Evolutionary conservation across 805 yeast genomes (phyloP), one percentile per base, ranked within the genome.

Genomic region (Hemisphaericaspora nanyangensis): DNA sequence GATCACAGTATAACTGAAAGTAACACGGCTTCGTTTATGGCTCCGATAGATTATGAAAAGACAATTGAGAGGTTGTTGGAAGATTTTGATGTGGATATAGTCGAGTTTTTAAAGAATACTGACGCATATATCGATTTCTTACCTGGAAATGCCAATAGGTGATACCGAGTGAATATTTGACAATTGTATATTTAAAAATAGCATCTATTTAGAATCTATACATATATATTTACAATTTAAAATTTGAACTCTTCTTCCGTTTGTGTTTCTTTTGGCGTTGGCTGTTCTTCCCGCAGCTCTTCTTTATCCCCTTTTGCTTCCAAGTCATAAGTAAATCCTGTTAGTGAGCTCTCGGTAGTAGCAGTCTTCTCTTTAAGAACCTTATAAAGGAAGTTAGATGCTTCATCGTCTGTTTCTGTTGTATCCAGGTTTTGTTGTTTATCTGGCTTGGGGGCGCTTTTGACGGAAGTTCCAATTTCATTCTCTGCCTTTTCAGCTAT

Each of bases 401-500:
- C 38, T 13, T 46, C 37, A 12, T 37, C 42, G 10, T 18, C 34
- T 6, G 32, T 20, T 4, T 26, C 31, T 17, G 13, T 15, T 12
- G 22, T 8, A 10, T 13, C 39, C 33, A 16, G 48, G 45, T 20
- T 44, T 30, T 32, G 51, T 54, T 10, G 43, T 15, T 16, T 5
- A 3, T 17, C 8, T 17, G 19, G 33, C 17, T 31, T 31, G 1
- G 42, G 34, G 11, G 75, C 80, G 12, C 65, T 69, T 32, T 77
- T 85, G n/a, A n/a, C n/a, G n/a, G n/a, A n/a, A n/a, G n/a, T n/a
- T n/a, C n/a, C n/a, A n/a, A n/a, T n/a, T n/a, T n/a, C n/a, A 27
- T 77, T 61, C 51, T 79, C 77, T 22, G 73, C 85, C 31, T 70
- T 77, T 44, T 74, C 68, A 41, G 76, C 84, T 7, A 5, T 17